A percentile compares a stretch with the other conserved stretches of the same genome.
Conservation (phyloP, 2,329 filamentous ascomycete genomes). For the Drechslerella dactyloides region DNA sequence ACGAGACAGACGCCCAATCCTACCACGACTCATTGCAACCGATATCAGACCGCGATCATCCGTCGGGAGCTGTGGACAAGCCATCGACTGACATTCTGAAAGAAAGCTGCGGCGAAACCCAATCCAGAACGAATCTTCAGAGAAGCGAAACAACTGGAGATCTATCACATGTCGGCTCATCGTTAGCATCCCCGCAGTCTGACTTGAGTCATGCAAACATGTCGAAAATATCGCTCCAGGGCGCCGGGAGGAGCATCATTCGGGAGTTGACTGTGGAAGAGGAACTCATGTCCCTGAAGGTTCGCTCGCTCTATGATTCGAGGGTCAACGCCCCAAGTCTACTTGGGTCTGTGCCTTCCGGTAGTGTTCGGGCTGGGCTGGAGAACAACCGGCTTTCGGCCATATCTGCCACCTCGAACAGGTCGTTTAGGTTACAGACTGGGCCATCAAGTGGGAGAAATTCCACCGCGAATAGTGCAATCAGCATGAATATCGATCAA, state of each 20-base stretch:
- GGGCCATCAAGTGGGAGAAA: constrained; percentile 20
- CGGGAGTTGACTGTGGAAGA: constrained; percentile 53
- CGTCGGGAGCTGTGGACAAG: not conserved
- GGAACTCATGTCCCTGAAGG: constrained; percentile 54
- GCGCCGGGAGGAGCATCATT: constrained; percentile 31
- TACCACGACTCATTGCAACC: not conserved
- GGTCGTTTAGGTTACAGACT: constrained; percentile 43
- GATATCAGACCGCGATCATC: not conserved
- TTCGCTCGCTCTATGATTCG: constrained; percentile 55
- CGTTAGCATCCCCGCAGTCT: constrained; percentile 3
- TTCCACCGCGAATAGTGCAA: constrained; percentile 34
- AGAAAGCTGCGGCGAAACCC: not conserved
- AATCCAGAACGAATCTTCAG: not conserved
- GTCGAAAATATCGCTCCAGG: constrained; percentile 41
- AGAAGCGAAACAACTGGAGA: not conserved
- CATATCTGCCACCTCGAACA: constrained; percentile 46
- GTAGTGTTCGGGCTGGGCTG: constrained; percentile 50
- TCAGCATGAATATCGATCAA: constrained; percentile 20
- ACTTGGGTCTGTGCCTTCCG: constrained; percentile 52
- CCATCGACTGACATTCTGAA: not conserved
- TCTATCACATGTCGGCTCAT: not conserved
- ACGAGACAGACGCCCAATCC: not conserved
- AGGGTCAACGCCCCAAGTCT: constrained; percentile 51
- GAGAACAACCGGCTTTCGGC: constrained; percentile 48
- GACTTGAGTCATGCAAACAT: constrained; percentile 19